Evolutionary conservation across 768 basidiomycete genomes (phyloP).

Genomic region (Tylopilus sp.): DNA sequence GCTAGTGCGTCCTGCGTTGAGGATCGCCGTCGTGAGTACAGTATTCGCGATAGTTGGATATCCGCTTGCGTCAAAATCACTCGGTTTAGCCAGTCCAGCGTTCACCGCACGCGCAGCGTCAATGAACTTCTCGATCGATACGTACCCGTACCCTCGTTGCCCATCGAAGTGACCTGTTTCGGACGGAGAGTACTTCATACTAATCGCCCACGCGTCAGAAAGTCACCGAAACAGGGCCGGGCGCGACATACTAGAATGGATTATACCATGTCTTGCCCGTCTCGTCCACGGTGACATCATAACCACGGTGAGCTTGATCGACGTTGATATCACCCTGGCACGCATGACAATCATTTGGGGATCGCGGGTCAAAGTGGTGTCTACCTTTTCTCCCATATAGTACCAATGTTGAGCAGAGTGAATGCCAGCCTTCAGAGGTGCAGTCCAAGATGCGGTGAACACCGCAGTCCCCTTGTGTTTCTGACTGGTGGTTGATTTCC

Average conservation of each 20-base stretch:
- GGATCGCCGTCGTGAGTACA: conserved; percentile 80
- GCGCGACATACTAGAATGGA: conserved; percentile 75
- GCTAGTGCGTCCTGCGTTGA: conserved; percentile 87
- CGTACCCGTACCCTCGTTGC: conserved; percentile 87
- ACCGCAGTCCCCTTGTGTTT: conserved; percentile 67
- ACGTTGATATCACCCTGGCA: conserved; percentile 84
- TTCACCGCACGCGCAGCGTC: conserved; percentile 81
- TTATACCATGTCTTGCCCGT: conserved; percentile 84
- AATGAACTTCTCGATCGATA: conserved; percentile 91
- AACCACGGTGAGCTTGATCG: conserved; percentile 93
- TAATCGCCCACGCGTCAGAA: conserved; percentile 27
- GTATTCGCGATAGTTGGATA: conserved; percentile 90
- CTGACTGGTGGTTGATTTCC: conserved; percentile 75
- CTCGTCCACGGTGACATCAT: conserved; percentile 85
- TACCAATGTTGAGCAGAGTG: conserved; percentile 93
- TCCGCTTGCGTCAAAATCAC: conserved; percentile 74
- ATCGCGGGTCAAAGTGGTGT: conserved; percentile 3
- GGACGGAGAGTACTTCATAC: conserved; percentile 94
- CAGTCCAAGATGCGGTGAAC: conserved; percentile 23
- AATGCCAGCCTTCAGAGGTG: conserved; percentile 84
- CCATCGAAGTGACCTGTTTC: conserved; percentile 93
- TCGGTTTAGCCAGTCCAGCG: conserved; percentile 59
- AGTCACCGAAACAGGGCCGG: neutral
- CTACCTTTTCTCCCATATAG: conserved; percentile 89
- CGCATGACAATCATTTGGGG: neutral